Evolutionary conservation across 2,329 filamentous ascomycete genomes (phyloP).

Genomic region (Fusarium temperatum): DNA sequence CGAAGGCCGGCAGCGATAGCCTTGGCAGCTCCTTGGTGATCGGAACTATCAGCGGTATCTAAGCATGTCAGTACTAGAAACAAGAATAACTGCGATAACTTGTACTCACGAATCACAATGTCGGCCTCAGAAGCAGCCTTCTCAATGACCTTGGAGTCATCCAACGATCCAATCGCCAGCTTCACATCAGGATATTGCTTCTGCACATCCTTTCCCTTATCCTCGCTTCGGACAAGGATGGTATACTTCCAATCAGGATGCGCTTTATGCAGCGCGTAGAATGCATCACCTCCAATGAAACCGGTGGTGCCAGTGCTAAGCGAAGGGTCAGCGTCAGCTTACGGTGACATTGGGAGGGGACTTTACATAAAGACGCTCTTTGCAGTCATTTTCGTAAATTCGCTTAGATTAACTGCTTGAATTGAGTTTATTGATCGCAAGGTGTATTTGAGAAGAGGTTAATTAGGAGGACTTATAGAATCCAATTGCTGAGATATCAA

Average conservation of each 20-base stretch:
- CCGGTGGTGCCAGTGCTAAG: conserved; percentile 14
- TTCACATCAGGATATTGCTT: conserved; percentile 41
- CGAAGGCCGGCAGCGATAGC: conserved; percentile 56
- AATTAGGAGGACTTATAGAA: rapidly evolving
- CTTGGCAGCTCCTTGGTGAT: conserved; percentile 54
- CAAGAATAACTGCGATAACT: rapidly evolving
- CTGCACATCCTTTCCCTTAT: conserved; percentile 47
- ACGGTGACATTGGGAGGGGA: rapidly evolving
- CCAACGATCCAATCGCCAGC: conserved; percentile 46
- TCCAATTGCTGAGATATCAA: background rate
- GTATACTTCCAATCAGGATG: conserved; percentile 54
- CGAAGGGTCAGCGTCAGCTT: background rate
- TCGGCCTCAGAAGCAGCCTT: conserved; percentile 46
- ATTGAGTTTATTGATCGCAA: rapidly evolving
- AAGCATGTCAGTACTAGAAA: rapidly evolving
- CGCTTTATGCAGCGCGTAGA: conserved; percentile 3
- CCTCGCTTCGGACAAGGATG: conserved; percentile 53
- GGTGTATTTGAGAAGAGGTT: rapidly evolving
- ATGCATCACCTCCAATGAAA: conserved; percentile 17
- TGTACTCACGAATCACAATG: conserved; percentile 47
- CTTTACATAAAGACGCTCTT: conserved; percentile 15
- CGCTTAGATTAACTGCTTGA: rapidly evolving
- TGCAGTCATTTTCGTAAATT: background rate
- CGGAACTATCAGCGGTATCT: conserved; percentile 56
- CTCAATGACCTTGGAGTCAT: conserved; percentile 44